These are phyloP conservation scores for Gautieria morchelliformis DNA, from an alignment of 768 basidiomycete genomes.

Conservation along the genomic window DNA sequence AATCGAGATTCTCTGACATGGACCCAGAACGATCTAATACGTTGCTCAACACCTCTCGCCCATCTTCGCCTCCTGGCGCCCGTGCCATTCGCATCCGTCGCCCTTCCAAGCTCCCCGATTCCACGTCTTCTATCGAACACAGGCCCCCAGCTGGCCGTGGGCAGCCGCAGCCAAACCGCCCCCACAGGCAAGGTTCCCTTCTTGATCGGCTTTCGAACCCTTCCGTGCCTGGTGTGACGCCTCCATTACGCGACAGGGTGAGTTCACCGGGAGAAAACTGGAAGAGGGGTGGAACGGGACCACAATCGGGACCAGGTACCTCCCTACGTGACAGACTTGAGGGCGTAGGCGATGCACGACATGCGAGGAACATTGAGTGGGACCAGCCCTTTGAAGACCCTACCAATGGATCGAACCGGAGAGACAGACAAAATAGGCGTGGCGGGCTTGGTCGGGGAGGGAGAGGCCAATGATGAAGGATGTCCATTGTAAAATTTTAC, in stretches of 20 bases:
- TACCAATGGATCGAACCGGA: neutral
- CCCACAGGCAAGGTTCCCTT: neutral
- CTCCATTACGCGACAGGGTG: neutral
- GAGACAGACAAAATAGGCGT: neutral
- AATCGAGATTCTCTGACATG: neutral
- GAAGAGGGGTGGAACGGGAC: neutral
- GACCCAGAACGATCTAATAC: neutral
- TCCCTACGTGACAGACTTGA: neutral
- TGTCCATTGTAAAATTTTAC: too few species aligned
- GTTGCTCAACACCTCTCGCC: neutral
- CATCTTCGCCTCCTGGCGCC: neutral
- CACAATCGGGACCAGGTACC: neutral
- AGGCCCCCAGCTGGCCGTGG: neutral
- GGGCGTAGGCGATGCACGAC: neutral
- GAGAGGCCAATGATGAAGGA: neutral
- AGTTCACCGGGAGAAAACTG: neutral
- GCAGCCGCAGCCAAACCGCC: neutral
- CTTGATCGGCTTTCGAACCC: neutral
- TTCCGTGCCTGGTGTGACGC: neutral
- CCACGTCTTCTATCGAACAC: neutral
- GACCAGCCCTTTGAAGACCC: neutral
- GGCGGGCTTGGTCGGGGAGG: neutral
- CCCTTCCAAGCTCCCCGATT: neutral
- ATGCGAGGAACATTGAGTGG: neutral
- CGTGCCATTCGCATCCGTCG: neutral